phyloP scores from a whole-genome alignment of 768 basidiomycete species.

The Astraeus odoratus region DNA sequence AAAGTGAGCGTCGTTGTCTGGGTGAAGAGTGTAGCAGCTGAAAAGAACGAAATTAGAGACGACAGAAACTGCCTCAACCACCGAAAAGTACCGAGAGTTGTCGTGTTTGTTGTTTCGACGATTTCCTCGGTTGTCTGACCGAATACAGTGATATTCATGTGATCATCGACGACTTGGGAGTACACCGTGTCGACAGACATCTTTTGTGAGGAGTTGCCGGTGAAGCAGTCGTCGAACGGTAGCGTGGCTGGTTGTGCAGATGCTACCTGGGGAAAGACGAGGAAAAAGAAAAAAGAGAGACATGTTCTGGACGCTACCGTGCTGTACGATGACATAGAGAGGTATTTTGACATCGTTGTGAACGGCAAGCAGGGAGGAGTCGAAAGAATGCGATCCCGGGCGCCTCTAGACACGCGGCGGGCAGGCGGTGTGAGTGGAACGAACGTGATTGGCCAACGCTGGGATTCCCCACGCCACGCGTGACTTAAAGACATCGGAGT shows the following conservation, averaged over 20 bases:
- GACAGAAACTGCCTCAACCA: background rate
- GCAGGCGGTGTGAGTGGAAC: background rate
- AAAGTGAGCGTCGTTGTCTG: constrained; percentile 77
- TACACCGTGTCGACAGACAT: constrained; percentile 66
- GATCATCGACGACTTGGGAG: constrained; percentile 53
- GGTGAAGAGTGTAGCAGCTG: constrained; percentile 78
- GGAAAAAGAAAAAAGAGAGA: constrained; percentile 5
- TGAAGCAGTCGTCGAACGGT: constrained; percentile 65
- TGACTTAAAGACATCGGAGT: too few species aligned
- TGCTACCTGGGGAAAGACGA: constrained; percentile 20
- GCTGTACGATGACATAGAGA: constrained; percentile 6
- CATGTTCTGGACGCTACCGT: constrained; percentile 1
- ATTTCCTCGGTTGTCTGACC: constrained; percentile 58
- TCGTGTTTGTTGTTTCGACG: constrained; percentile 49
- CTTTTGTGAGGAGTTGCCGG: constrained; percentile 45
- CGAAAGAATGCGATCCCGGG: constrained; percentile 19
- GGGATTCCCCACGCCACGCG: background rate
- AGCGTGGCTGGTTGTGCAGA: constrained; percentile 55
- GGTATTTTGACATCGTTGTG: constrained; percentile 17
- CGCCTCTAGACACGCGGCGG: background rate
- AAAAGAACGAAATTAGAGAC: constrained; percentile 8
- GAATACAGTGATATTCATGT: constrained; percentile 66
- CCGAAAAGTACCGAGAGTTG: constrained; percentile 48
- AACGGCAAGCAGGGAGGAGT: constrained; percentile 18
- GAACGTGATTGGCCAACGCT: too few species aligned